Percentiles rank a stretch among this genome's conserved stretches.
Evolutionary conservation across 2,329 filamentous ascomycete genomes (phyloP).

Genomic region (Dichotomopilus funicola): DNA sequence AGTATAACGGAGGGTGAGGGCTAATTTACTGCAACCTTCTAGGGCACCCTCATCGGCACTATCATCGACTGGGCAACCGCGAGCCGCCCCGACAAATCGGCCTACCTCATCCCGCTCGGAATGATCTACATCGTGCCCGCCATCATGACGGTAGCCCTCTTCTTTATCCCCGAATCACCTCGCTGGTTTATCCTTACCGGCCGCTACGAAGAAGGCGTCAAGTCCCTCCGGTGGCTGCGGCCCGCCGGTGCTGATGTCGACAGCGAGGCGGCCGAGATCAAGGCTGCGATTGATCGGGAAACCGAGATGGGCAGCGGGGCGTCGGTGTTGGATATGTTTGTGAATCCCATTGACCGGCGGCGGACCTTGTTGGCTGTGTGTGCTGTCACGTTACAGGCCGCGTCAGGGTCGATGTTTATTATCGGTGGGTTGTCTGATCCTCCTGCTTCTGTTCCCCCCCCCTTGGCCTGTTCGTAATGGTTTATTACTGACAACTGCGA

Average conservation of each 20-base stretch:
- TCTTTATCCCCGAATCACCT: slow-evolving; percentile 37
- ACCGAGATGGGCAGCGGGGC: slow-evolving; percentile 27
- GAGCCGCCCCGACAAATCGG: slow-evolving; percentile 30
- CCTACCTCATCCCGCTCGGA: slow-evolving; percentile 37
- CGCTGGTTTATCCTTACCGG: slow-evolving; percentile 35
- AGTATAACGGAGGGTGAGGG: background rate
- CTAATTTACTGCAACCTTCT: background rate
- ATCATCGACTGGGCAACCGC: slow-evolving; percentile 45
- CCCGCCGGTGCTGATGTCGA: slow-evolving; percentile 29
- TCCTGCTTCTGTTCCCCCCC: background rate
- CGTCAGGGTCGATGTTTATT: slow-evolving; percentile 50
- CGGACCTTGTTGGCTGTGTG: slow-evolving; percentile 43
- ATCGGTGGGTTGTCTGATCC: slow-evolving; percentile 39
- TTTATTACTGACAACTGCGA: background rate
- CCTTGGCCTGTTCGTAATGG: background rate
- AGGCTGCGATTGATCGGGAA: slow-evolving; percentile 32
- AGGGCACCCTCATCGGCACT: slow-evolving; percentile 36
- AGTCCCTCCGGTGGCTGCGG: slow-evolving; percentile 31
- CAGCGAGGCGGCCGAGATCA: slow-evolving; percentile 34
- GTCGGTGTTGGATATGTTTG: slow-evolving; percentile 41
- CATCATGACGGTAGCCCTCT: slow-evolving; percentile 31
- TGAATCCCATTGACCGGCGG: slow-evolving; percentile 45
- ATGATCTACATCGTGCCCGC: slow-evolving; percentile 35
- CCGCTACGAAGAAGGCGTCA: slow-evolving; percentile 30
- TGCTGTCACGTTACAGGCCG: slow-evolving; percentile 44